Conservation (phyloP, 2,329 filamentous ascomycete genomes). For the Didymella keratinophila region DNA sequence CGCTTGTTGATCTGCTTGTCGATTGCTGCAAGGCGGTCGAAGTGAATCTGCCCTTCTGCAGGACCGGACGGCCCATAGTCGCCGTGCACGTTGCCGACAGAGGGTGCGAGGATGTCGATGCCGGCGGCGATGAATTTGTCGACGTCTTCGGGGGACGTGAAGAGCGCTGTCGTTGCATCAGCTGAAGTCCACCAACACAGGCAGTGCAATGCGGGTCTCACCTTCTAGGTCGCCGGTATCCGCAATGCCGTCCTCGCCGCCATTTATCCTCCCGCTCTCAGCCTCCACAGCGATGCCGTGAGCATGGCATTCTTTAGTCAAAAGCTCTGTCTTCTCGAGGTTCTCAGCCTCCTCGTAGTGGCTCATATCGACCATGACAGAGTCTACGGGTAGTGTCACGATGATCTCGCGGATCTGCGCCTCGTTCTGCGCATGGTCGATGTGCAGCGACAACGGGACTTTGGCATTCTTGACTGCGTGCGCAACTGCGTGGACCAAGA, state of each 20-base stretch:
- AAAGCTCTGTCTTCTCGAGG: constrained; percentile 66
- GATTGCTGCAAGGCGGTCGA: constrained; percentile 41
- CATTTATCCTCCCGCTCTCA: constrained; percentile 74
- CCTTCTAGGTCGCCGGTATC: constrained; percentile 70
- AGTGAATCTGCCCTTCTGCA: constrained; percentile 43
- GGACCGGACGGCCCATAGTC: constrained; percentile 70
- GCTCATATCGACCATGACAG: constrained; percentile 80
- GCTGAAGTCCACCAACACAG: not conserved
- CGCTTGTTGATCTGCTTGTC: constrained; percentile 48
- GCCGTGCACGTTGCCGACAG: constrained; percentile 78
- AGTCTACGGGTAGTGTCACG: constrained; percentile 67
- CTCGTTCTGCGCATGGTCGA: constrained; percentile 57
- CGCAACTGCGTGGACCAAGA: constrained; percentile 55
- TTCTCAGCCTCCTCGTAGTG: constrained; percentile 78
- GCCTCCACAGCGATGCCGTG: constrained; percentile 73
- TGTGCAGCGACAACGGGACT: constrained; percentile 56
- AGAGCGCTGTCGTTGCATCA: constrained; percentile 44
- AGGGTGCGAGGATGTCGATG: constrained; percentile 76
- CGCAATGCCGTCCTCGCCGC: constrained; percentile 75
- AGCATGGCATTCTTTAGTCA: constrained; percentile 68
- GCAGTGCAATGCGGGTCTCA: constrained; percentile 4
- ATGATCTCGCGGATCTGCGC: constrained; percentile 53
- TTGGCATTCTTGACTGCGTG: constrained; percentile 52
- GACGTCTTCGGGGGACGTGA: constrained; percentile 73
- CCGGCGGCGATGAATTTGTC: constrained; percentile 73